These are phyloP conservation scores for Trichoderma cornu-damae DNA, from an alignment of 2,329 filamentous ascomycete species.

Conservation along the genomic window DNA sequence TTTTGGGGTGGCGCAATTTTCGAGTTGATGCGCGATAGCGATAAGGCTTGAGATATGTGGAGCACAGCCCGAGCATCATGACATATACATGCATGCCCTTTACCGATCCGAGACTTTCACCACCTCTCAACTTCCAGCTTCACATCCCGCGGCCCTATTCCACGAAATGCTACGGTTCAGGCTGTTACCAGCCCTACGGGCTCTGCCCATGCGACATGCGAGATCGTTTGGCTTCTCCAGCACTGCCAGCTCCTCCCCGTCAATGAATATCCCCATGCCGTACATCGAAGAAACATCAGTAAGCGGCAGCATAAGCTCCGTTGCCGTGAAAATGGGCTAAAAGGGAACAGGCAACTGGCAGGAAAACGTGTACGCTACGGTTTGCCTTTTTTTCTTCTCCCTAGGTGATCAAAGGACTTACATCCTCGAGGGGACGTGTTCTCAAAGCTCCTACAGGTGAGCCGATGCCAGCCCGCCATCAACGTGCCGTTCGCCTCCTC, in stretches of 20 bases:
- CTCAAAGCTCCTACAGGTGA: slow-evolving; percentile 69
- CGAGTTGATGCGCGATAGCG: slow-evolving; percentile 9
- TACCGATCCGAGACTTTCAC: background rate
- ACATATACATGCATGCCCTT: background rate
- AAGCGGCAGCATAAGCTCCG: slow-evolving; percentile 22
- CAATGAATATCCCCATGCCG: slow-evolving; percentile 49
- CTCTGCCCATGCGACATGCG: slow-evolving; percentile 32
- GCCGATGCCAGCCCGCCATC: slow-evolving; percentile 10
- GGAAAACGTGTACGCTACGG: slow-evolving; percentile 62
- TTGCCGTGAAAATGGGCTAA: slow-evolving; percentile 23
- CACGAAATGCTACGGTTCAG: slow-evolving; percentile 29
- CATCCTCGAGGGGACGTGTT: slow-evolving; percentile 68
- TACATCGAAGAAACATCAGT: slow-evolving; percentile 49
- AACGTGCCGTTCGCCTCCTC: background rate
- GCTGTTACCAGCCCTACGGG: slow-evolving; percentile 31
- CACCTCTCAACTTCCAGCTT: slow-evolving; percentile 5
- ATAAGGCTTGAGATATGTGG: slow-evolving; percentile 15
- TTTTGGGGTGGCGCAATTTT: slow-evolving; percentile 4
- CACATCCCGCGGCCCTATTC: background rate
- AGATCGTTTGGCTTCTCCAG: slow-evolving; percentile 43
- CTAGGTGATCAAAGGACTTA: slow-evolving; percentile 18
- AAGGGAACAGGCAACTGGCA: slow-evolving; percentile 61
- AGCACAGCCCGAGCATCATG: slow-evolving; percentile 8
- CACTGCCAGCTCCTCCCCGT: slow-evolving; percentile 27
- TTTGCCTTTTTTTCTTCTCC: too few relatives aligned